These are phyloP conservation scores for Paecilomyces niveus DNA, from an alignment of 2,329 filamentous ascomycete genomes.

Conservation along the genomic window DNA sequence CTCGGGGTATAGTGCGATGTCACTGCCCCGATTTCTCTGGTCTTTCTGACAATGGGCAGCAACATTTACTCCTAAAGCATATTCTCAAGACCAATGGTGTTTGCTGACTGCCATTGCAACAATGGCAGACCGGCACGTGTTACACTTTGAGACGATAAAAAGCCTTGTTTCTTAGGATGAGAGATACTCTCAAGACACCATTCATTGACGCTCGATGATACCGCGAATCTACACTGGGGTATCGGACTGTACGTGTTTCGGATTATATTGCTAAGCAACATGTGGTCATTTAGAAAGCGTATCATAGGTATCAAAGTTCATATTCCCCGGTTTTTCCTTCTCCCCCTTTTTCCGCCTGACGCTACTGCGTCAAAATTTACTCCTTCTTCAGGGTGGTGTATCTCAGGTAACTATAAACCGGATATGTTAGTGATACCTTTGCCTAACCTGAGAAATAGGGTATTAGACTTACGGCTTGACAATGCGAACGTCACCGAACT, in stretches of 20 bases:
- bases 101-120: not conserved
- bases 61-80: no score
- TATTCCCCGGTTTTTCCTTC: not conserved
- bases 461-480: constrained; percentile 46
- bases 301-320: not conserved
- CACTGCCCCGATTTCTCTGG: no score
- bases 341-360: not conserved
- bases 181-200: not conserved
- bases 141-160: not conserved
- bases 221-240: not conserved
- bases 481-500: constrained; percentile 68
- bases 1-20: no score
- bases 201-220: not conserved
- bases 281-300: not conserved
- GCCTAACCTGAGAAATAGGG: not conserved
- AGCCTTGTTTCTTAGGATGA: not conserved
- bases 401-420: not conserved
- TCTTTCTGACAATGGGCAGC: no score
- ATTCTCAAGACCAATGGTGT: no score
- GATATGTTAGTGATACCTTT: not conserved
- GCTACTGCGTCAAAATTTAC: not conserved
- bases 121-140: not conserved
- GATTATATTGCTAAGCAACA: not conserved
- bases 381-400: not conserved
- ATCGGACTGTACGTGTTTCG: not conserved